Evolutionary conservation across 2,329 filamentous ascomycete genomes (phyloP), one percentile per base, ranked within the genome.

Genomic region (Hypoxylon sp.): DNA sequence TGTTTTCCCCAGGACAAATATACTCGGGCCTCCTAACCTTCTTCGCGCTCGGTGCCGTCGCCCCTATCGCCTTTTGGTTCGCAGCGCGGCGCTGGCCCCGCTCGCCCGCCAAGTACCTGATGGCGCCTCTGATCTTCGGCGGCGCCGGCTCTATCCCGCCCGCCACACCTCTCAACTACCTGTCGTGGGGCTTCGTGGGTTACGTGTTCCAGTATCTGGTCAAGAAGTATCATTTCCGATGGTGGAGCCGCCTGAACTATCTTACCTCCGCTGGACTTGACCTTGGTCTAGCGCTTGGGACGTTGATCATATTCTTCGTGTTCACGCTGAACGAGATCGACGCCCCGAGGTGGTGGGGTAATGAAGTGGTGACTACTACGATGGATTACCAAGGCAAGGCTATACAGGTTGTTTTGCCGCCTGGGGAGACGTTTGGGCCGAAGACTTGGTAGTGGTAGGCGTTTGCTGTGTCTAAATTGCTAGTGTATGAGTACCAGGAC

Each of bases 221-320:
- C 75, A 88, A 89, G 77, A 86, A 86, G 74, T 83, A 84, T 13
- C 84, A 87, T 76, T 88, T 88, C 68, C 85, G 81, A 28, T 93
- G 91, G 91, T 93, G 91, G 91, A 87, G 86, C 78, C 84, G 89
- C 25, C 87, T 92, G 75, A 93, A 93, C 80, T 93, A 91, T 73
- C 79, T 93, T 66, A 90, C 91, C 0, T 90, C 89, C 11, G 91
- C 90, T 0, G 91, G 87, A 0, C 81, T 93, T 51, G 91, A 93
- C 71, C 82, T 91, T 11, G 91, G 91, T 1, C 82, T 93, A 1
- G 89, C 89, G 1, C 80, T 93, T 25, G 84, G 83, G 17, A 92
- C 90, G 1, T 83, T 93, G 46, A 79, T 91, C 66, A 89, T 93
- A 70, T 92, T 93, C 81, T 87, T 93, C 68, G 86, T 87, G 0